Evolutionary conservation across 2,329 filamentous ascomycete genomes (phyloP).

Genomic region (Hypoxylon sp.): DNA sequence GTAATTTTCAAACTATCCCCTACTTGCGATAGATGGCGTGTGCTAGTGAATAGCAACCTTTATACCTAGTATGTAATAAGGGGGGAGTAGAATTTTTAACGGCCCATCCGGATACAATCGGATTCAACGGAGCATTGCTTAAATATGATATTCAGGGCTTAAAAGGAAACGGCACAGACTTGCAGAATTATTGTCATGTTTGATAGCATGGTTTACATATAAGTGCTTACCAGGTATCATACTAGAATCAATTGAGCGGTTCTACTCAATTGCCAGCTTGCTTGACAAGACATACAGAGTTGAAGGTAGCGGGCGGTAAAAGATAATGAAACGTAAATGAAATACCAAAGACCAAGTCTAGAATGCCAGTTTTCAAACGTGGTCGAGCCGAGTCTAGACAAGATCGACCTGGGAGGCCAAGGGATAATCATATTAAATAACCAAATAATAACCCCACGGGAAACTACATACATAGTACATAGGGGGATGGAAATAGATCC

Average conservation of each 20-base stretch:
- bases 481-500: conserved; percentile 7
- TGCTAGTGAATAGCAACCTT: background rate
- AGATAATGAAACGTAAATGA: background rate
- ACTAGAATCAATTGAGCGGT: background rate
- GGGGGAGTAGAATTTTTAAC: background rate
- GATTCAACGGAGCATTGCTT: background rate
- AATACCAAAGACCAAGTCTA: background rate
- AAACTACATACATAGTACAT: too few species aligned
- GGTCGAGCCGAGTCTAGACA: conserved; percentile 9
- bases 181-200: too few species aligned
- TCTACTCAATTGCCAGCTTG: background rate
- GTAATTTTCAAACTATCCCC: background rate
- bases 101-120: background rate
- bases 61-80: background rate
- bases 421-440: conserved; percentile 2
- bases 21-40: background rate
- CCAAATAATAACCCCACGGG: too few species aligned
- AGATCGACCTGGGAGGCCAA: background rate
- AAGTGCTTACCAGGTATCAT: background rate
- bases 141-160: background rate
- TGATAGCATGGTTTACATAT: too few species aligned
- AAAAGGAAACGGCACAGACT: background rate
- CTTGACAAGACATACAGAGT: background rate
- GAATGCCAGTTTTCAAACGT: conserved; percentile 10
- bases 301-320: background rate